These are phyloP conservation scores for Aspergillus floridensis DNA, from an alignment of 2,329 filamentous ascomycete species.

Conservation along the genomic window DNA sequence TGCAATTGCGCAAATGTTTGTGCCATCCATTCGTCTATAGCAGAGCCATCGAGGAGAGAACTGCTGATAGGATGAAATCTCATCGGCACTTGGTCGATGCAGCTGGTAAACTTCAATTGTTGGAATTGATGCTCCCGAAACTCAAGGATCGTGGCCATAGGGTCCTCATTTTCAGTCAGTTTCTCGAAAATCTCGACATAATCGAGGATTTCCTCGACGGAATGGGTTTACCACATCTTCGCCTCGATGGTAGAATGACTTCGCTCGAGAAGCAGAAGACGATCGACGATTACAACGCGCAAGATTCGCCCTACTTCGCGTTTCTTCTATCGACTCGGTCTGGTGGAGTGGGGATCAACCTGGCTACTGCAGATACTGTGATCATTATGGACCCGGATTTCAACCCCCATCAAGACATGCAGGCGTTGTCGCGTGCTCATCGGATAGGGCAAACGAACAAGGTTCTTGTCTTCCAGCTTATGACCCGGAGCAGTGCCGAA, in stretches of 20 bases:
- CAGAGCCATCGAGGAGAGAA: conserved; percentile 80
- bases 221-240: conserved; percentile 68
- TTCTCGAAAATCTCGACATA: conserved; percentile 80
- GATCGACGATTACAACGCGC: conserved; percentile 90
- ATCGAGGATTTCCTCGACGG: conserved; percentile 86
- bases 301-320: conserved; percentile 77
- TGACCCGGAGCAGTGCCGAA: conserved; percentile 84
- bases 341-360: conserved; percentile 94
- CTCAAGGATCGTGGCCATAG: conserved; percentile 81
- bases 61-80: conserved; percentile 58
- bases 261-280: conserved; percentile 87
- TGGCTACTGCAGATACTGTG: conserved; percentile 94
- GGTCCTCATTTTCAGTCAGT: conserved; percentile 94
- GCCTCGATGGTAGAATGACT: conserved; percentile 80
- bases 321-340: conserved; percentile 92
- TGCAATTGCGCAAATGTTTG: conserved; percentile 90
- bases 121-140: conserved; percentile 84
- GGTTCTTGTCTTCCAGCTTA: conserved; percentile 90
- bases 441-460: conserved; percentile 96
- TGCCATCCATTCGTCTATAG: conserved; percentile 97
- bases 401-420: conserved; percentile 96
- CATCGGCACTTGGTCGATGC: conserved; percentile 86
- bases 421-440: conserved; percentile 90
- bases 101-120: conserved; percentile 79
- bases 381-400: conserved; percentile 97